Percentiles rank a stretch among this genome's conserved stretches.
These are phyloP conservation scores for Scenedesmus sp. DNA, from an alignment of 163 green algal genomes.

Conservation along the genomic window DNA sequence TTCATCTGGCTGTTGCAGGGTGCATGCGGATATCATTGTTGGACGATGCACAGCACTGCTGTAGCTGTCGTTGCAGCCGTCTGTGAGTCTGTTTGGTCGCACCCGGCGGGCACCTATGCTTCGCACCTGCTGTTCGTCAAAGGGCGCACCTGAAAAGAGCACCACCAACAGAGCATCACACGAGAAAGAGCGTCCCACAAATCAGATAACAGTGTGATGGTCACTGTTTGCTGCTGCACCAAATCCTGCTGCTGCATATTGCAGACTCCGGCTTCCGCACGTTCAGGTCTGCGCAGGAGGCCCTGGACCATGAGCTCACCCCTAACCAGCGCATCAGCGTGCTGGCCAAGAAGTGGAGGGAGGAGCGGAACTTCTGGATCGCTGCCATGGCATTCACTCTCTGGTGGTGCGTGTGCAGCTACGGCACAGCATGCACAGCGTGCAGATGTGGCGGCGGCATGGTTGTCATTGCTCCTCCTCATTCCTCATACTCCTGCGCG, in stretches of 20 bases:
- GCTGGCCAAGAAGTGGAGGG: slow-evolving; percentile 69
- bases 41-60: neutral
- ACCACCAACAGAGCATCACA: too few species aligned
- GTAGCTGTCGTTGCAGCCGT: neutral
- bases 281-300: slow-evolving; percentile 35
- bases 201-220: too few species aligned
- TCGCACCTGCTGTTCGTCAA: neutral
- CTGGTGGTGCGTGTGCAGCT: slow-evolving; percentile 53
- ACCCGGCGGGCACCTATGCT: neutral
- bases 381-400: slow-evolving; percentile 66
- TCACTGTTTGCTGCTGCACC: neutral
- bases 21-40: neutral
- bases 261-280: slow-evolving; percentile 49
- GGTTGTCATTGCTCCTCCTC: neutral
- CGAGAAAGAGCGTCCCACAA: too few species aligned
- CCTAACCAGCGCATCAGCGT: slow-evolving; percentile 57
- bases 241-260: neutral
- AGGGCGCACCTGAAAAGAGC: too few species aligned
- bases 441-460: neutral
- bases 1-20: neutral
- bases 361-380: slow-evolving; percentile 79
- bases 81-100: neutral
- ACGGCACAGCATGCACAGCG: neutral
- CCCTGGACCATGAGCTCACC: slow-evolving; percentile 18
- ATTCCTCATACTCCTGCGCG: neutral